Percentiles rank a stretch among this genome's conserved stretches.
These are phyloP conservation scores for Acanthamoeba healyi DNA, from an alignment of 208 protist genomes.

Conservation along the genomic window DNA sequence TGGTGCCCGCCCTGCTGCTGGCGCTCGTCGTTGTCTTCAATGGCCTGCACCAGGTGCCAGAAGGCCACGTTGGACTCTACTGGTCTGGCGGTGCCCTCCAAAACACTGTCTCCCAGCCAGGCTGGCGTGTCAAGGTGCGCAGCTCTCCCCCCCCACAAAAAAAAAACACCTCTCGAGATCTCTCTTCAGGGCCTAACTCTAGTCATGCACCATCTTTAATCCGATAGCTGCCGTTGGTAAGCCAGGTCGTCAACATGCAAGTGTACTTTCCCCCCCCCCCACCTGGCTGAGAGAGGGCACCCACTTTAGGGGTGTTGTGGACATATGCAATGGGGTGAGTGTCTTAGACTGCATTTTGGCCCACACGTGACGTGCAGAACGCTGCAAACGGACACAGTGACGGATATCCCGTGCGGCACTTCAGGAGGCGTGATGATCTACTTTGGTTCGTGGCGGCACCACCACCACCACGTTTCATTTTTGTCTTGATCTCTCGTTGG, in stretches of 20 bases:
- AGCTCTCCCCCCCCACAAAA: background rate
- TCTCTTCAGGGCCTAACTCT: too few relatives aligned
- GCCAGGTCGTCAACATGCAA: slow-evolving; percentile 19
- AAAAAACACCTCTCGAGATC: too few relatives aligned
- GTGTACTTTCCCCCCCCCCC: background rate
- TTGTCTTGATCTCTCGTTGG: too few relatives aligned
- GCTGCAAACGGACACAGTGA: slow-evolving; percentile 69
- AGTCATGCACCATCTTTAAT: too few relatives aligned
- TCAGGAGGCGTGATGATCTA: slow-evolving; percentile 65
- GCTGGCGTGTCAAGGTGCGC: slow-evolving; percentile 44
- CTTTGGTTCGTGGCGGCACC: slow-evolving; percentile 18
- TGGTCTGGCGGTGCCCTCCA: slow-evolving; percentile 36
- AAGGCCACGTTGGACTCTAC: slow-evolving; percentile 73
- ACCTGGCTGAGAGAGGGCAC: too few relatives aligned
- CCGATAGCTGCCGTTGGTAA: slow-evolving; percentile 13
- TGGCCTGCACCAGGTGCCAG: slow-evolving; percentile 18
- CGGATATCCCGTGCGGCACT: slow-evolving; percentile 63
- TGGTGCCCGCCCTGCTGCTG: background rate
- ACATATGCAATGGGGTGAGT: too few relatives aligned
- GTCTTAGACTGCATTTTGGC: too few relatives aligned
- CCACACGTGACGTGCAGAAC: background rate
- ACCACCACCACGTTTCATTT: background rate
- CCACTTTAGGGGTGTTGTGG: too few relatives aligned
- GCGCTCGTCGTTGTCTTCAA: background rate
- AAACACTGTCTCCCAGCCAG: background rate